Base-by-base conservation (phyloP, 2,329 filamentous ascomycete genomes). In the Aspergillus quadrilineatus region DNA sequence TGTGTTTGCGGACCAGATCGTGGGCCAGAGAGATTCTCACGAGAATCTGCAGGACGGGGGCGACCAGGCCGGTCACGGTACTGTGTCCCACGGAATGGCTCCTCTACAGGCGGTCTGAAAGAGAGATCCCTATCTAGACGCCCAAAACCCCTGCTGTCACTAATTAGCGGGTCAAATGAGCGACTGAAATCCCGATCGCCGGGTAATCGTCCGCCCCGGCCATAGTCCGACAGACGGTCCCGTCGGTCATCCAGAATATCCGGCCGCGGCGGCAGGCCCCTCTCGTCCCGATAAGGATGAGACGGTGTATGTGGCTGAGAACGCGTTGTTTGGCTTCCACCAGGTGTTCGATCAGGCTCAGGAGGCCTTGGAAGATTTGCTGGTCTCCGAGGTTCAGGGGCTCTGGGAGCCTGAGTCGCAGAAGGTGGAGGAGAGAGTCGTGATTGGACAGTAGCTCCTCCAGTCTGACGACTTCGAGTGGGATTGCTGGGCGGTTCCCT, bases 201-300 rank as follows among this genome's bases (percentile, higher is more conserved):
- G 45, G 66, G 69, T 45, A 75, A 70, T 34, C 73, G 70, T 14
- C 64, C 64, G 58, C 66, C 64, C 15, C 76, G 71, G 17, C 67
- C 58, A 53, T 73, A 73, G 15, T 76, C 73, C 9, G 67, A 56
- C 56, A 70, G 70, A 55, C 77, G 71, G 42, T 76, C 73, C 57
- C 71, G 67, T 57, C 75, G 68, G 17, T 69, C 68, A 44, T 77
- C 74, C 46, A 70, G 55, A n/a, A 71, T 58, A 50, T 77, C 75
- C 7, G 69, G 69, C 32, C 76, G 71, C n/a, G 67, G 65, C 32
- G 73, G 69, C n/a, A 73, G 57, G 39, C 73, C 68, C 34, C 66
- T 65, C 48, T 77, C 75, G 30, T 67, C 72, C 29, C 73, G 66
- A 47, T 68, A 70, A 14, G 68, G 62, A n/a, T 75, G 73, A 58